Evolutionary conservation across 495 filamentous ascomycete species (phyloP), one percentile per base, ranked within the genome.

Genomic region (Halenospora varia): DNA sequence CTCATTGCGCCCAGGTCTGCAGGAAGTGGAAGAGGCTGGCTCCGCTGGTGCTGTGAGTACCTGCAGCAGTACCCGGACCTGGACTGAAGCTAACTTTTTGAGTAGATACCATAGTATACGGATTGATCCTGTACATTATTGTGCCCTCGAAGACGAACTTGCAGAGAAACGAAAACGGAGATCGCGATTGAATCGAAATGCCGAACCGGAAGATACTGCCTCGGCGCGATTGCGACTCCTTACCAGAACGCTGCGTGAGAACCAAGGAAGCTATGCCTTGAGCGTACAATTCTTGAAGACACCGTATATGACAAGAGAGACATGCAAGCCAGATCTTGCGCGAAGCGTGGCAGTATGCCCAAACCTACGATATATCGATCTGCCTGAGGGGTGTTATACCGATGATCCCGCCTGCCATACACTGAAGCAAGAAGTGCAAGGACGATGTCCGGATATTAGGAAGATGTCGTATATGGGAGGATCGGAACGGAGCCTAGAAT

Each of bases 251-350:
- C 83, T 97, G 29, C 82, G 92, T 56, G 87, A 92, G 26, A 83
- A 87, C 25, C 78, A 79, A 22, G 77, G 78, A 9, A 73, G 75
- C 25, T 73, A 94, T 15, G 90, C 82, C 0, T 68, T 73, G 3
- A 74, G 80, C 23, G 89, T 96, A 10, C 73, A 87, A 57, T 88
- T 86, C 54, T 74, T 98, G 53, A 93, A 96, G 73, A 86, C 88
- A 64, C 89, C 94, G n/a, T 97, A 96, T 70, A 96, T 96, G 94
- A 87, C 90, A 46, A 85, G 94, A 44, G 93, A 97, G 71, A 86
- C 87, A 6, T 88, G 82, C 74, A 92, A 91, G 69, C 77, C 88
- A 35, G 87, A 90, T 56, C 81, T 96, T 51, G 94, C 94, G 15
- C 83, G 90, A 44, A 89, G 87, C 19, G 86, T 97, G 39, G 89